Percentiles rank a stretch among this genome's conserved stretches.
phyloP scores from a whole-genome alignment of 2,329 filamentous ascomycete species.

The Cadophora luteo-olivacea region DNA sequence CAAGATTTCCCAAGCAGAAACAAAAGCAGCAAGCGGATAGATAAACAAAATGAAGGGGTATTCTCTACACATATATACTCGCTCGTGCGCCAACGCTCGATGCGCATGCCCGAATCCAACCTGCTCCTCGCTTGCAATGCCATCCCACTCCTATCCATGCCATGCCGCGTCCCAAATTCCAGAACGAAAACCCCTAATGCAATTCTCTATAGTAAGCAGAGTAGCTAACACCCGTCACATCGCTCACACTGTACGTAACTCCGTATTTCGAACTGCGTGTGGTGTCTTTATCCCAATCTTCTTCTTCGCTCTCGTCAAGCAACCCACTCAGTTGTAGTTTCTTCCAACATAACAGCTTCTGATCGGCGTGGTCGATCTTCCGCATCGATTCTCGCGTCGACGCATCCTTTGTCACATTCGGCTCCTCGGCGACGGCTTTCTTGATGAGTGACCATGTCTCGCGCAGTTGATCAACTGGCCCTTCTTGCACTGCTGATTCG shows the following conservation, averaged over 20 bases:
- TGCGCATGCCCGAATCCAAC: conserved; percentile 5
- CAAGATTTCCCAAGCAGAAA: neutral
- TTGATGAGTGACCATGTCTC: conserved; percentile 21
- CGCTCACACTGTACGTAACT: conserved; percentile 21
- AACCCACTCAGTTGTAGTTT: conserved; percentile 17
- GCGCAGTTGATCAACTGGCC: conserved; percentile 18
- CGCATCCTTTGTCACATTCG: conserved; percentile 12
- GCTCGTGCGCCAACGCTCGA: conserved; percentile 9
- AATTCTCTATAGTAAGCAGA: conserved; percentile 20
- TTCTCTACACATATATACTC: conserved; percentile 6
- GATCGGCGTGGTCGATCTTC: conserved; percentile 21
- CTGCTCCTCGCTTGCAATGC: conserved; percentile 1
- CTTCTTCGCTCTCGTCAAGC: conserved; percentile 20
- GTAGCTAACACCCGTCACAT: conserved; percentile 21
- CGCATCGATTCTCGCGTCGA: conserved; percentile 20
- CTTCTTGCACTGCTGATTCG: conserved; percentile 20
- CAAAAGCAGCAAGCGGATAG: neutral
- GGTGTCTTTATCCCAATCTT: conserved; percentile 22
- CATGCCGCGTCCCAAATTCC: neutral
- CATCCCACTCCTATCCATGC: neutral
- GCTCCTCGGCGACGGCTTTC: conserved; percentile 18
- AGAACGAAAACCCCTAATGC: conserved; percentile 6
- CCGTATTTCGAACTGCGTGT: conserved; percentile 19
- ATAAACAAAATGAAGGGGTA: conserved; percentile 5
- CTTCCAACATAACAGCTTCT: conserved; percentile 21